Conservation (phyloP, 2,329 filamentous ascomycete species). For the Fusarium tjaetaba region DNA sequence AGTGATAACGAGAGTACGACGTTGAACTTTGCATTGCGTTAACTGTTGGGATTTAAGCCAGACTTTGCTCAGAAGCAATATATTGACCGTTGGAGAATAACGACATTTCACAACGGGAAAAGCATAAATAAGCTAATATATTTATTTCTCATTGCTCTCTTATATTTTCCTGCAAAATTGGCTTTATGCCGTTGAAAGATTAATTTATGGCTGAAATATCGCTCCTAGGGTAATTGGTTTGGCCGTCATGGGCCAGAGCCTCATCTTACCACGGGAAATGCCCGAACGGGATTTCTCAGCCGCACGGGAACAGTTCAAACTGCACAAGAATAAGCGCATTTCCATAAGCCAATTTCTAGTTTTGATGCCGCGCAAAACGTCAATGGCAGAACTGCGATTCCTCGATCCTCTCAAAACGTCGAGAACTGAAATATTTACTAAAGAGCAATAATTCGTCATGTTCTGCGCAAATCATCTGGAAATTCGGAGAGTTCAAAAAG, state of each 20-base stretch:
- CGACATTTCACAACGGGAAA: not conserved
- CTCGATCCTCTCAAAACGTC: rapidly evolving
- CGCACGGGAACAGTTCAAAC: not conserved
- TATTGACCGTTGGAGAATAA: rapidly evolving
- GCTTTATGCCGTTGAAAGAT: rapidly evolving
- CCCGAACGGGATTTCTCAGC: not conserved
- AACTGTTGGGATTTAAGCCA: rapidly evolving
- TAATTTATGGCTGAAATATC: too few relatives aligned
- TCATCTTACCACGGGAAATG: not conserved
- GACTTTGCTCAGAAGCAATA: rapidly evolving
- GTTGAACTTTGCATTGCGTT: rapidly evolving
- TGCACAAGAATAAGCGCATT: not conserved
- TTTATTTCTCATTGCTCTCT: not conserved
- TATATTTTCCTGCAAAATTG: rapidly evolving
- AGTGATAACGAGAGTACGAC: rapidly evolving
- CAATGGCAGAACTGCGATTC: rapidly evolving
- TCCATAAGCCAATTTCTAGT: too few relatives aligned
- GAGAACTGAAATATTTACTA: too few relatives aligned
- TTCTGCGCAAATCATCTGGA: not conserved
- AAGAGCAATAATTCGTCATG: not conserved
- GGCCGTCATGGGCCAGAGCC: too few relatives aligned
- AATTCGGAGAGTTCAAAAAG: not conserved
- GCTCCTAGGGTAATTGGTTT: not conserved
- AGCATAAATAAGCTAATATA: rapidly evolving
- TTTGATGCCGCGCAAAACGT: too few relatives aligned